Conservation (phyloP, 2,329 filamentous ascomycete species). For the Diaporthe amygdali region DNA sequence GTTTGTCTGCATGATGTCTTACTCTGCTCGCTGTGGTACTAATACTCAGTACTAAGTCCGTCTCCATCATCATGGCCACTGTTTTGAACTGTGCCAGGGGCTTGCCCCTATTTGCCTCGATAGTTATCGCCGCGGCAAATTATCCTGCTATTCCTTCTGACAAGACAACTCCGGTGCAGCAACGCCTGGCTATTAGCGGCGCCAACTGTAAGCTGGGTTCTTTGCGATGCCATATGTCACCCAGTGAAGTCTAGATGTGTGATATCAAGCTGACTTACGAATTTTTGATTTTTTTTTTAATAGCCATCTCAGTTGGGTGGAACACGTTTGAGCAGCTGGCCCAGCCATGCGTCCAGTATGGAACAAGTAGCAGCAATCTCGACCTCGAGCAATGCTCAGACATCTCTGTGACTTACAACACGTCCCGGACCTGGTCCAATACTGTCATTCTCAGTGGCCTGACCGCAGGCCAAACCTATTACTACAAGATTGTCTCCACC, state of each 20-base stretch:
- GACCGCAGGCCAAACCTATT: constrained; percentile 60
- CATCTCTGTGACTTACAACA: constrained; percentile 24
- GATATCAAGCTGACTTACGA: constrained; percentile 43
- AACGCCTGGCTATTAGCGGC: constrained; percentile 24
- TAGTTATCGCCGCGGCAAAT: background rate
- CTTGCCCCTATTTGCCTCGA: background rate
- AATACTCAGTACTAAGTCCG: background rate
- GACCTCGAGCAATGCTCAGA: constrained; percentile 11
- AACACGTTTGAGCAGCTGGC: constrained; percentile 22
- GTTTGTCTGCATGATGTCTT: background rate
- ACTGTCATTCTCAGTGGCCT: constrained; percentile 35
- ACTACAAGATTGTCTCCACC: constrained; percentile 62
- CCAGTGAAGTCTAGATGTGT: constrained; percentile 37
- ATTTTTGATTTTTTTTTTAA: constrained; percentile 44
- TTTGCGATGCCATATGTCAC: background rate
- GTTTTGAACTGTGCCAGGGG: background rate
- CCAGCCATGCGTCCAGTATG: constrained; percentile 24
- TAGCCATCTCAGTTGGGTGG: constrained; percentile 37
- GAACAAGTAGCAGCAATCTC: constrained; percentile 12
- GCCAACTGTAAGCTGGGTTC: constrained; percentile 14
- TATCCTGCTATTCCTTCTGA: constrained; percentile 24
- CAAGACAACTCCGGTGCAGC: constrained; percentile 22
- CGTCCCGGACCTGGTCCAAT: constrained; percentile 24
- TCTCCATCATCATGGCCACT: constrained; percentile 4
- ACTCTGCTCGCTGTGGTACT: background rate